Evolutionary conservation across 192 early-diverging fungal genomes (phyloP), one percentile per base, ranked within the genome.

Genomic region (Mortierella claussenii): DNA sequence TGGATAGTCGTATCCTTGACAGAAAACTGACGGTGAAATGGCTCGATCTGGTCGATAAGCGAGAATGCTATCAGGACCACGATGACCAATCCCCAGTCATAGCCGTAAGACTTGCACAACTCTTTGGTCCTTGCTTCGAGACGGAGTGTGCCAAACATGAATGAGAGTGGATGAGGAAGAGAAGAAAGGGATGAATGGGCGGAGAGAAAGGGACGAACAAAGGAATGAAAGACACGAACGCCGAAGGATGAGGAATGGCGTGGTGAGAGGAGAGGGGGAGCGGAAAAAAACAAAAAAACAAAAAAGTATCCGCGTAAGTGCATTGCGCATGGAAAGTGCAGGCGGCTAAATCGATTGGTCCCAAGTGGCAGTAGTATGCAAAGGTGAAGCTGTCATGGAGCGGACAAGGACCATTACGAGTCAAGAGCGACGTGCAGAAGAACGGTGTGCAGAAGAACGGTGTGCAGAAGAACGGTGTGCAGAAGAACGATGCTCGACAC

Each of bases 11-110:
- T 89, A 81, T 95, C 88, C 3, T 80, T 82, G 28, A 95, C 73
- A 27, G 87, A 89, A 68, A 95, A 95, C 48, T 89, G 80, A 60
- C 92, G 87, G 64, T 91, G 88, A 81, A 86, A 95, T 4, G 93
- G 92, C 28, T 85, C 66, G 12, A 90, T 66, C n/a, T 70, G 71
- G 36, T 89, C 88, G 34, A 93, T 60, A 31, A 80, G 60, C 18
- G 81, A 85, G 75, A 89, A 93, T 44, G 74, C 75, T 2, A 78
- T 68, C 0, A 87, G 81, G 84, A 92, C 86, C 17, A 83, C 48
- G 4, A 88, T 40, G 13, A 92, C 80, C 21, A 91, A 65, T 12
- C 80, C 43, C 69, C 89, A 89, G 55, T 75, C 71, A 24, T 65
- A 43, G 50, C 62, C 32, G 13, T 66, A 75, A 26, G 56, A 44